Evolutionary conservation across 192 early-diverging fungal genomes (phyloP).

Genomic region (Paraglomus occultum): DNA sequence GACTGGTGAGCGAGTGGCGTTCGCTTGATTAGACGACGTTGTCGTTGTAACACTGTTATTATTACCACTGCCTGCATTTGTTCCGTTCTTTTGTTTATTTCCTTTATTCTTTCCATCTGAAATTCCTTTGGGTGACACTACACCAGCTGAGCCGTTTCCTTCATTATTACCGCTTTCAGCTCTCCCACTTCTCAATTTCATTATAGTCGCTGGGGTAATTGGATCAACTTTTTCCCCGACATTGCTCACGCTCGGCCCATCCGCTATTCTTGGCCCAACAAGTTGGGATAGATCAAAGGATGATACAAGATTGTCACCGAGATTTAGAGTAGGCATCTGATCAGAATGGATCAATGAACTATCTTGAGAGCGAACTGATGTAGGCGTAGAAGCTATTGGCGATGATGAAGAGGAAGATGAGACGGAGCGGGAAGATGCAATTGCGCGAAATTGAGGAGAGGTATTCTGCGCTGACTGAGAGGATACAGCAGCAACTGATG

Average conservation of each 20-base stretch:
- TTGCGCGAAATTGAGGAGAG: background rate
- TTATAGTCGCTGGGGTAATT: conserved; percentile 65
- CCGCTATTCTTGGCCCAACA: background rate
- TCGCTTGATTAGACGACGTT: conserved; percentile 15
- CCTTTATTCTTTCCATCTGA: background rate
- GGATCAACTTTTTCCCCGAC: conserved; percentile 39
- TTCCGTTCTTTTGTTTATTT: background rate
- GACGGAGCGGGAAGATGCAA: background rate
- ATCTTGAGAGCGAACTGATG: background rate
- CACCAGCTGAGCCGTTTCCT: conserved; percentile 30
- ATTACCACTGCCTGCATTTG: background rate
- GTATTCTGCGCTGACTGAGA: background rate
- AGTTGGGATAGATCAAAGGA: background rate
- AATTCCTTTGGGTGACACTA: conserved; percentile 22
- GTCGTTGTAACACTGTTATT: background rate
- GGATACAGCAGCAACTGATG: background rate
- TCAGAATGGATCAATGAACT: background rate
- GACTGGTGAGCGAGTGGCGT: conserved; percentile 1
- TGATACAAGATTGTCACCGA: conserved; percentile 23
- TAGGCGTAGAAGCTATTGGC: background rate
- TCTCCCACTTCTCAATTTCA: conserved; percentile 51
- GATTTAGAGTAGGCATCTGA: conserved; percentile 18
- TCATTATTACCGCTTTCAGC: conserved; percentile 30
- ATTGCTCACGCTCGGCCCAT: background rate
- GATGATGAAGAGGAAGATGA: background rate